Percentiles rank a stretch among this genome's conserved stretches.
These are phyloP conservation scores for Monosporascus sp. DNA, from an alignment of 2,329 filamentous ascomycete genomes.

Conservation along the genomic window DNA sequence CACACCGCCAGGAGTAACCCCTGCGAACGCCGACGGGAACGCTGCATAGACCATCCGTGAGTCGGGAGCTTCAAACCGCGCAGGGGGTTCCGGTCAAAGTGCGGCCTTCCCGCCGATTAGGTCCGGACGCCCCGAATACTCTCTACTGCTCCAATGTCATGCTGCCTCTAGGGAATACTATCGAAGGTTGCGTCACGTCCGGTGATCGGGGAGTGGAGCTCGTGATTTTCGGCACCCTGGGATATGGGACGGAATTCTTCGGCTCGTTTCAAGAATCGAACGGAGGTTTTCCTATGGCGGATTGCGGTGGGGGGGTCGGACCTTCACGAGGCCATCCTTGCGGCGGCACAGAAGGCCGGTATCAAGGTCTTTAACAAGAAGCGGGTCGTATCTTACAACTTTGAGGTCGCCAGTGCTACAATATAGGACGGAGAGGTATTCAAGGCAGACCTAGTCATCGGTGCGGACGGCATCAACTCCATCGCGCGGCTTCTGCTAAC, in stretches of 20 bases:
- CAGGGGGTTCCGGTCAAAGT: not conserved
- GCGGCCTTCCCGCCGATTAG: not conserved
- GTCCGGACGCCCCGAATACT: not conserved
- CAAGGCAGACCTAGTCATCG: constrained; percentile 15
- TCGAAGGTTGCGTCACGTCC: constrained; percentile 1
- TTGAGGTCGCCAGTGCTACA: constrained; percentile 12
- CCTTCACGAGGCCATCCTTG: constrained; percentile 27
- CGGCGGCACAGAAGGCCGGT: constrained; percentile 20
- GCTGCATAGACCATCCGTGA: not conserved
- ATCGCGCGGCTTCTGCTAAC: constrained; percentile 18
- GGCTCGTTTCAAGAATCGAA: not conserved
- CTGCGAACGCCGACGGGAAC: not conserved
- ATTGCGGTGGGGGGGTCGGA: constrained; percentile 18
- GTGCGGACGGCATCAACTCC: constrained; percentile 23
- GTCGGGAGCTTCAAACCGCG: not conserved
- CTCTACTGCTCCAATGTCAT: constrained; percentile 4
- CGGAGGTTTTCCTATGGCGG: constrained; percentile 1
- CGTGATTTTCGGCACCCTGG: not conserved
- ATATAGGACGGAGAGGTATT: constrained; percentile 17
- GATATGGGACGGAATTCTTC: constrained; percentile 1
- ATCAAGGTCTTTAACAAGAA: constrained; percentile 18
- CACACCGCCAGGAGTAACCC: not conserved
- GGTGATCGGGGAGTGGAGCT: constrained; percentile 1
- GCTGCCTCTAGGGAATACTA: constrained; percentile 2
- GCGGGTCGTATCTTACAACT: constrained; percentile 20